Conservation (phyloP, 75 land plant genomes). For the Cunninghamia lanceolata region DNA sequence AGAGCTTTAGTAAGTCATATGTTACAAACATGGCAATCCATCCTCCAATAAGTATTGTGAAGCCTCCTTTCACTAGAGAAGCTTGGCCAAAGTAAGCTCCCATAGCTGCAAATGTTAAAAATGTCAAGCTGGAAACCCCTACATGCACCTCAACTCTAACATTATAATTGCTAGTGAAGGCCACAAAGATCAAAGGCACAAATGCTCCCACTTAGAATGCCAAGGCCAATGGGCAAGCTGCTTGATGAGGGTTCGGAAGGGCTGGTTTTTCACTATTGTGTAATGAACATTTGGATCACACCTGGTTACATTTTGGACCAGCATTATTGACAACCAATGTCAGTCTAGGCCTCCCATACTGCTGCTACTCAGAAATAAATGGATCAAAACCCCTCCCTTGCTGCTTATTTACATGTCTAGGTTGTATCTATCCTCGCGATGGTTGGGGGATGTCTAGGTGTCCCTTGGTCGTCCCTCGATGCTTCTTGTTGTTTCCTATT, state of each 20-base stretch:
- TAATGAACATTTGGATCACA: no score
- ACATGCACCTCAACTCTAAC: constrained; percentile 27
- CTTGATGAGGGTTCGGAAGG: constrained; percentile 42
- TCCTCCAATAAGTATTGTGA: constrained; percentile 55
- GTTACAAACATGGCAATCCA: constrained; percentile 66
- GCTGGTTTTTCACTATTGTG: neutral
- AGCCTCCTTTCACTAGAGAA: constrained; percentile 18
- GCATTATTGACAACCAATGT: no score
- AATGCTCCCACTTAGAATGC: constrained; percentile 47
- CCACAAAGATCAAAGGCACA: constrained; percentile 39
- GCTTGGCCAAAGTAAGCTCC: constrained; percentile 56
- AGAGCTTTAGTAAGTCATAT: constrained; percentile 39
- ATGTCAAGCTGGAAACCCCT: constrained; percentile 21
- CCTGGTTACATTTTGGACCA: no score
- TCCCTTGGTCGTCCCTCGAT: no score
- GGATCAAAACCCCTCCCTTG: no score
- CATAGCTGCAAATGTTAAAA: constrained; percentile 35
- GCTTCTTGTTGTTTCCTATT: no score
- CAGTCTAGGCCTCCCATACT: no score
- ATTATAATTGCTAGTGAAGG: constrained; percentile 2
- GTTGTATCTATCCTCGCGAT: no score
- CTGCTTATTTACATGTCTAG: no score
- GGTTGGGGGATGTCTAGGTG: no score
- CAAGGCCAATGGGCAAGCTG: constrained; percentile 50
- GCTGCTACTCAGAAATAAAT: no score